These are phyloP conservation scores for Hirsutella rhossiliensis DNA, from an alignment of 2,329 filamentous ascomycete genomes.

Conservation along the genomic window DNA sequence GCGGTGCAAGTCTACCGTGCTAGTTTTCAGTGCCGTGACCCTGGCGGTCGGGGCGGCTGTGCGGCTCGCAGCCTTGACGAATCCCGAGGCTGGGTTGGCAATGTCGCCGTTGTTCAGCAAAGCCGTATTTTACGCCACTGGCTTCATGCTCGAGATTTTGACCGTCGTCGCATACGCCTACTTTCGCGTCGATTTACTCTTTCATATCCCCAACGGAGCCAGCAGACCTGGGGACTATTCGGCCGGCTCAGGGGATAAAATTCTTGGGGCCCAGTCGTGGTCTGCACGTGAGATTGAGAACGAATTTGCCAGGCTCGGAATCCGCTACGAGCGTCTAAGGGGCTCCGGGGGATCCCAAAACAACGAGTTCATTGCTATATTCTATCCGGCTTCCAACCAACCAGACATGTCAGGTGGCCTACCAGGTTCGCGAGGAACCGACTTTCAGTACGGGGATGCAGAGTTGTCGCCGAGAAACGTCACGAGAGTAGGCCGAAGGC, in stretches of 20 bases:
- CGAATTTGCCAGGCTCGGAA: too few relatives aligned
- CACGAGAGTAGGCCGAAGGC: too few relatives aligned
- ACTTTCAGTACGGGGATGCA: too few relatives aligned
- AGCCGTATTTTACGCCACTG: slow-evolving; percentile 21
- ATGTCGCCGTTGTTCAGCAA: slow-evolving; percentile 14
- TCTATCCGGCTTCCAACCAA: too few relatives aligned
- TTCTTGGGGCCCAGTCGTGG: not conserved
- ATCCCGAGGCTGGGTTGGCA: slow-evolving; percentile 7
- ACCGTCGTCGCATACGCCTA: not conserved
- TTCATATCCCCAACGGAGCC: not conserved
- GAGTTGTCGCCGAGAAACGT: too few relatives aligned
- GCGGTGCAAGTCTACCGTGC: slow-evolving; percentile 16
- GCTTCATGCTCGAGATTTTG: slow-evolving; percentile 13
- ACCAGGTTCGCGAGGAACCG: too few relatives aligned
- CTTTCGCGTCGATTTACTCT: not conserved
- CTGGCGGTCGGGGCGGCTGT: slow-evolving; percentile 10
- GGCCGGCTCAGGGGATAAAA: not conserved
- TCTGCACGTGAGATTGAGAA: too few relatives aligned
- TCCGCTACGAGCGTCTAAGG: too few relatives aligned
- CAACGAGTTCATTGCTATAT: too few relatives aligned
- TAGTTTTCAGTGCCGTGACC: slow-evolving; percentile 9
- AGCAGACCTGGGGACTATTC: not conserved
- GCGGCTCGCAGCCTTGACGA: slow-evolving; percentile 13
- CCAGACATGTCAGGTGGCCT: too few relatives aligned
- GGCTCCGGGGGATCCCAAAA: too few relatives aligned